A percentile compares a stretch with the other conserved stretches of the same genome.
phyloP scores from a whole-genome alignment of 2,329 filamentous ascomycete genomes.

The Cladobotryum protrusum region DNA sequence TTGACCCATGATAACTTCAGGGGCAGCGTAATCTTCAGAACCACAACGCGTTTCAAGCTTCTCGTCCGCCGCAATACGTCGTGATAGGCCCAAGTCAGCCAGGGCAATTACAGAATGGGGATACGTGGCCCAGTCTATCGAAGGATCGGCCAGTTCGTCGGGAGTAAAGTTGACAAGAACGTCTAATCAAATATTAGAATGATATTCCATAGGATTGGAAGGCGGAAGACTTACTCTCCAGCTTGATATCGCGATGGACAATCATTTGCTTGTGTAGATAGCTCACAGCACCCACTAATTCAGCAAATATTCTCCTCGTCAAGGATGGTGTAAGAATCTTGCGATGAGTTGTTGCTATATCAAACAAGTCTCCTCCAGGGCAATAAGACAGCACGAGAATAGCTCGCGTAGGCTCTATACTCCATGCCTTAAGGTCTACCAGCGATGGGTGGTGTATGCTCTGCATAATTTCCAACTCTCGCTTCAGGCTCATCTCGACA shows the following conservation, averaged over 20 bases:
- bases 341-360: slow-evolving; percentile 71
- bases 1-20: slow-evolving; percentile 92
- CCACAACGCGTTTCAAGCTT: slow-evolving; percentile 91
- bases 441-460: slow-evolving; percentile 82
- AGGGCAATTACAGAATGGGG: slow-evolving; percentile 80
- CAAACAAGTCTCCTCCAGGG: slow-evolving; percentile 90
- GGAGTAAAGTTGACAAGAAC: slow-evolving; percentile 81
- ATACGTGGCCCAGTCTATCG: slow-evolving; percentile 65
- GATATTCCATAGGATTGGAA: neutral
- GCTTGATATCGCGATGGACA: slow-evolving; percentile 94
- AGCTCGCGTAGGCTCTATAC: slow-evolving; percentile 72
- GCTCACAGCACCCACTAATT: slow-evolving; percentile 75
- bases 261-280: slow-evolving; percentile 84
- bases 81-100: slow-evolving; percentile 84
- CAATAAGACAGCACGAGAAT: slow-evolving; percentile 87
- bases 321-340: slow-evolving; percentile 62
- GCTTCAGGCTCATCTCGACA: slow-evolving; percentile 86
- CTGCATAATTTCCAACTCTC: slow-evolving; percentile 91
- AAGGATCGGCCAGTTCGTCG: slow-evolving; percentile 55
- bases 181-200: slow-evolving; percentile 46
- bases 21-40: slow-evolving; percentile 93
- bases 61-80: slow-evolving; percentile 77
- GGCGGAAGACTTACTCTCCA: slow-evolving; percentile 69
- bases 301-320: slow-evolving; percentile 80
- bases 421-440: slow-evolving; percentile 88